phyloP scores from a whole-genome alignment of 352 stramenopile species.

The Phytophthora fragariae region DNA sequence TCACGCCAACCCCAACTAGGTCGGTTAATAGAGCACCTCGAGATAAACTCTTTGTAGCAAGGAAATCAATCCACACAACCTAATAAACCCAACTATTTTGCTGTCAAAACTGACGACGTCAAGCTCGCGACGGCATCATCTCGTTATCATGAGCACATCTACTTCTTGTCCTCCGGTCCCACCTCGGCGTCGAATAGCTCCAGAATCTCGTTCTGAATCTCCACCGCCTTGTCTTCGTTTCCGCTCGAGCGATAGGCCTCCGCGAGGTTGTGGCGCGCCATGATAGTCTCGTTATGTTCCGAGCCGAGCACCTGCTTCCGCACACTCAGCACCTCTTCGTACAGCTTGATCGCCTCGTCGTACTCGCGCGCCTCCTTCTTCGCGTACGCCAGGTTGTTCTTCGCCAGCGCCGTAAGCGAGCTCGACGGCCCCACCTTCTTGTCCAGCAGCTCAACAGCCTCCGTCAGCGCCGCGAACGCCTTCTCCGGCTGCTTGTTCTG shows the following conservation, averaged over 20 bases:
- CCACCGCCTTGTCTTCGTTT: constrained; percentile 79
- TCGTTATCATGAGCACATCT: constrained; percentile 9
- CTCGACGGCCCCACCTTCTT: constrained; percentile 63
- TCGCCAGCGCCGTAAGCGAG: constrained; percentile 74
- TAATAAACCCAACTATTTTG: constrained; percentile 31
- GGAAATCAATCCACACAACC: constrained; percentile 7
- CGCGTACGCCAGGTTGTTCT: constrained; percentile 87
- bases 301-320: constrained; percentile 67
- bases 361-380: constrained; percentile 81
- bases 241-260: constrained; percentile 80
- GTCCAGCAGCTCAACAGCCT: constrained; percentile 70
- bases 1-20: constrained; percentile 88
- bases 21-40: constrained; percentile 53
- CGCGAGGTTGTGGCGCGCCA: constrained; percentile 82
- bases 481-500: constrained; percentile 84
- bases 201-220: constrained; percentile 84
- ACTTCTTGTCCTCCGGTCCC: constrained; percentile 38
- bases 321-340: constrained; percentile 70
- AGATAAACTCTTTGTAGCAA: constrained; percentile 29
- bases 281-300: constrained; percentile 84
- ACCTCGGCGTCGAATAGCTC: constrained; percentile 72
- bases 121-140: not conserved
- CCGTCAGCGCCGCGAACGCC: constrained; percentile 63
- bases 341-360: constrained; percentile 72
- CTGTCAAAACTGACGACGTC: constrained; percentile 20